Evolutionary conservation across 495 filamentous ascomycete species (phyloP), one percentile per base, ranked within the genome.

Genomic region (Penicillium canariense): DNA sequence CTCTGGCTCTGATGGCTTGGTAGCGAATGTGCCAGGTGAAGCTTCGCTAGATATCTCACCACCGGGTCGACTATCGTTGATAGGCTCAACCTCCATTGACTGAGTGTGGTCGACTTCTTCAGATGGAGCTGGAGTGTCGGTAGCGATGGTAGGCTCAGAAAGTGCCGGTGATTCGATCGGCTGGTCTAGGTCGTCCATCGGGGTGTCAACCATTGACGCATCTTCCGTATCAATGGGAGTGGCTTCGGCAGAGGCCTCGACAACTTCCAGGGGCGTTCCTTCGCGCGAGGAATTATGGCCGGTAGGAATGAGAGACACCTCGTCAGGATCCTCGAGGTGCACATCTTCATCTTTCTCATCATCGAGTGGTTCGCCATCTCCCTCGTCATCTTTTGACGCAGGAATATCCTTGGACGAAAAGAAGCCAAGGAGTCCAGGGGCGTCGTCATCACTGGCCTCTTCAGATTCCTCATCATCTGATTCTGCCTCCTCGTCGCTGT

Each of bases 1-100:
- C 50, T 88, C 86, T 0, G 78, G 71, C 36, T 89, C 87, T 1
- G 85, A 87, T 28, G 84, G 82, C 46, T 86, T 87, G 6, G 85
- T 86, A 43, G 81, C 83, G n/a, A 84, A 76, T 8, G 84, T 84
- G 17, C 74, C 78, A 0, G 85, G 85, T 1, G 85, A 78, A 20
- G 72, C 68, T 52, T 77, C 69, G 48, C 75, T 78, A 32, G 74
- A 77, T 15, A 62, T 47, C 23, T 69, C 73, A 28, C 69, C 61
- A 56, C 62, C 70, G 22, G 65, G 65, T 35, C 56, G 68, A 27
- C 27, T 51, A 23, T 66, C 68, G 39, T 60, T 34, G 7, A 28
- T 36, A 8, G 45, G 43, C 32, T 58, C 56, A 5, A 52, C 15
- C 11, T 63, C 65, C 17, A 57, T 47, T 1, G 43, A 23, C 23